These are phyloP conservation scores for Aspergillus ochraceoroseus DNA, from an alignment of 2,329 filamentous ascomycete genomes.

Conservation along the genomic window DNA sequence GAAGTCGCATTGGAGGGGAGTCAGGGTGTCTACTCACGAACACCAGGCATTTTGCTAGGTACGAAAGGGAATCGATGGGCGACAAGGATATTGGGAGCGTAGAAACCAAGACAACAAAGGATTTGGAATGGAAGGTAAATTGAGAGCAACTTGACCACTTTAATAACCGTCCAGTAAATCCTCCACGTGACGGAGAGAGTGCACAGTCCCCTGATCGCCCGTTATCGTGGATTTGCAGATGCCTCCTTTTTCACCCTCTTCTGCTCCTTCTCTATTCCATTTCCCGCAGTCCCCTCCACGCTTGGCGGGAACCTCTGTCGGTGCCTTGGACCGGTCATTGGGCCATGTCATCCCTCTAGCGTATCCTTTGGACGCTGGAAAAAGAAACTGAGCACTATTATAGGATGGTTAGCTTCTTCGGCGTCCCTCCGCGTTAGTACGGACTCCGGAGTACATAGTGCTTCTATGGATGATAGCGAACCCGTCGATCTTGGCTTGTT, in stretches of 20 bases:
- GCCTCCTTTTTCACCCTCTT: conserved; percentile 9
- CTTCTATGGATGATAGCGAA: conserved; percentile 10
- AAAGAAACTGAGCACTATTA: conserved; percentile 2
- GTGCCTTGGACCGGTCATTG: conserved; percentile 8
- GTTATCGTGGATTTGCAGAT: conserved; percentile 12
- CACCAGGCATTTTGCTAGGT: conserved; percentile 30
- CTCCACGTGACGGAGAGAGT: conserved; percentile 17
- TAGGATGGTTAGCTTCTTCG: conserved; percentile 3
- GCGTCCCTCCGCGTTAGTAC: conserved; percentile 4
- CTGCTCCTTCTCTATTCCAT: conserved; percentile 10
- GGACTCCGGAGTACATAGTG: no score
- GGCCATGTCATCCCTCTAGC: conserved; percentile 6
- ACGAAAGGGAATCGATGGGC: not conserved
- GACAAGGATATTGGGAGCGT: not conserved
- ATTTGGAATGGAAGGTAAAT: conserved; percentile 4
- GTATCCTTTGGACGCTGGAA: conserved; percentile 3
- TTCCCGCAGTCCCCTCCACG: conserved; percentile 13
- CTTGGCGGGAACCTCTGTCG: conserved; percentile 6
- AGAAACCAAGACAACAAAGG: not conserved
- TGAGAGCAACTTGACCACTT: conserved; percentile 2
- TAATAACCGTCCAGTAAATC: conserved; percentile 4
- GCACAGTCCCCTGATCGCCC: conserved; percentile 16
- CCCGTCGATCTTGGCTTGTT: conserved; percentile 15
- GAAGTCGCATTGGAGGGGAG: not conserved
- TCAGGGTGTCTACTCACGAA: conserved; percentile 27